Percentiles rank a stretch among this genome's conserved stretches.
Evolutionary conservation across 208 protist genomes (phyloP).

Genomic region (Leishmania tarentolae): DNA sequence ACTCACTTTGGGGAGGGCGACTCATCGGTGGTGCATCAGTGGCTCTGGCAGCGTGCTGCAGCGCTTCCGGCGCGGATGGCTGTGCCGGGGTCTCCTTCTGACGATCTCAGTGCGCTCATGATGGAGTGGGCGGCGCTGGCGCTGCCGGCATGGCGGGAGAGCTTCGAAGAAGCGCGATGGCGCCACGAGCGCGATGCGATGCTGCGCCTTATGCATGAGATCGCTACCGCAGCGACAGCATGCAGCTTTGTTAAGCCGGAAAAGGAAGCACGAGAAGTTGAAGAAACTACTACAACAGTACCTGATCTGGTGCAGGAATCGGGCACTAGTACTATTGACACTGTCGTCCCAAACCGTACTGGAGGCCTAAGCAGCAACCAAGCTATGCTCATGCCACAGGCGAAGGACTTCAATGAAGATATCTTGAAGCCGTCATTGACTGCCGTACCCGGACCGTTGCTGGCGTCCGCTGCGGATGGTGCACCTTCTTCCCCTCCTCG

Average conservation of each 20-base stretch:
- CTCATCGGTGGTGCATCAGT: conserved; percentile 12
- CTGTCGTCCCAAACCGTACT: not conserved
- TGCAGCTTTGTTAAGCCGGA: too few relatives aligned
- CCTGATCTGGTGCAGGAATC: not conserved
- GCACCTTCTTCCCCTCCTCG: conserved; percentile 2
- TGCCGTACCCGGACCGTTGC: not conserved
- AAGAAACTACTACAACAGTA: not conserved
- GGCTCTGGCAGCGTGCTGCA: conserved; percentile 32
- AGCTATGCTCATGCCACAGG: not conserved
- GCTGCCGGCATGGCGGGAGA: conserved; percentile 7
- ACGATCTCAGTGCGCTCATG: conserved; percentile 6
- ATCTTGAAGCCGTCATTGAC: not conserved
- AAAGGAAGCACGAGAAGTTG: not conserved
- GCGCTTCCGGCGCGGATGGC: conserved; percentile 15
- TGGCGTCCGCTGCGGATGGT: not conserved
- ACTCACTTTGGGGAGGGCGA: not conserved
- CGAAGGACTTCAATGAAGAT: not conserved
- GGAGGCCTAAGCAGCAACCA: not conserved
- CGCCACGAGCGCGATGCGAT: not conserved
- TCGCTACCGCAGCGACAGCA: not conserved
- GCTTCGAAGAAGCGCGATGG: conserved; percentile 4
- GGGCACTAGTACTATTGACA: not conserved
- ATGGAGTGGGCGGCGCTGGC: conserved; percentile 9
- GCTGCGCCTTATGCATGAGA: not conserved
- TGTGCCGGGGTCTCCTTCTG: not conserved